Conservation (phyloP, 208 protist species). For the Trypanosomatidae sp. region DNA sequence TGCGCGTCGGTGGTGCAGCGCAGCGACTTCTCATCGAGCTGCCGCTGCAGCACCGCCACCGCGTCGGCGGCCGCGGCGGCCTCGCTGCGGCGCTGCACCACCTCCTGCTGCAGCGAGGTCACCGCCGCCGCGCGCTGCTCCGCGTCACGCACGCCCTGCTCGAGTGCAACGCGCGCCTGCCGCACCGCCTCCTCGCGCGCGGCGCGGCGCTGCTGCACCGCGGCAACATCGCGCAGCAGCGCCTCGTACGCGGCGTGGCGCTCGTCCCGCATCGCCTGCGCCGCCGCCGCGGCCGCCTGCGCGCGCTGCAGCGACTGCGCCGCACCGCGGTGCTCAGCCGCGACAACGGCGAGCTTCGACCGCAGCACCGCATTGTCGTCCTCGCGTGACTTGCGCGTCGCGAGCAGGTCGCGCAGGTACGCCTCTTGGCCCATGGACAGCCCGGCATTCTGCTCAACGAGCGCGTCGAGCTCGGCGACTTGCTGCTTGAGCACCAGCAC, state of each 20-base stretch:
- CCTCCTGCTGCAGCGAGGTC: constrained; percentile 23
- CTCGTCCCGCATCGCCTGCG: constrained; percentile 12
- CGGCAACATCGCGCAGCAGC: constrained; percentile 44
- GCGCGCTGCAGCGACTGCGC: constrained; percentile 2
- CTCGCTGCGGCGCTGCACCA: constrained; percentile 17
- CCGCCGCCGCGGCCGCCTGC: constrained; percentile 6
- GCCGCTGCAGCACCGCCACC: constrained; percentile 13
- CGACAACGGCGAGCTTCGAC: constrained; percentile 27
- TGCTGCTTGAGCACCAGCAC: constrained; percentile 92
- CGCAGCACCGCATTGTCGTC: constrained; percentile 77
- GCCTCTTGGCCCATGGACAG: constrained; percentile 91
- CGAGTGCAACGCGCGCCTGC: constrained; percentile 60
- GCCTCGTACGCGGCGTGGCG: constrained; percentile 33
- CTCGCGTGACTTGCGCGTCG: constrained; percentile 86
- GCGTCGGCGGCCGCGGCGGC: constrained; percentile 21
- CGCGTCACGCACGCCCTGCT: constrained; percentile 37
- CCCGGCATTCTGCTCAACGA: constrained; percentile 90
- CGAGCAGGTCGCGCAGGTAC: constrained; percentile 90
- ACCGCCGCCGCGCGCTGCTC: constrained; percentile 19
- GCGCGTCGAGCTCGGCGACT: constrained; percentile 86
- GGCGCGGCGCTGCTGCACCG: constrained; percentile 50
- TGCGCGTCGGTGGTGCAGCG: constrained; percentile 59
- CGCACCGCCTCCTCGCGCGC: constrained; percentile 86
- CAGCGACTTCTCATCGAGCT: constrained; percentile 63
- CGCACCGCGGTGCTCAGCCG: constrained; percentile 49